These are phyloP conservation scores for Phytophthora hibernalis DNA, from an alignment of 352 stramenopile species.

Conservation along the genomic window DNA sequence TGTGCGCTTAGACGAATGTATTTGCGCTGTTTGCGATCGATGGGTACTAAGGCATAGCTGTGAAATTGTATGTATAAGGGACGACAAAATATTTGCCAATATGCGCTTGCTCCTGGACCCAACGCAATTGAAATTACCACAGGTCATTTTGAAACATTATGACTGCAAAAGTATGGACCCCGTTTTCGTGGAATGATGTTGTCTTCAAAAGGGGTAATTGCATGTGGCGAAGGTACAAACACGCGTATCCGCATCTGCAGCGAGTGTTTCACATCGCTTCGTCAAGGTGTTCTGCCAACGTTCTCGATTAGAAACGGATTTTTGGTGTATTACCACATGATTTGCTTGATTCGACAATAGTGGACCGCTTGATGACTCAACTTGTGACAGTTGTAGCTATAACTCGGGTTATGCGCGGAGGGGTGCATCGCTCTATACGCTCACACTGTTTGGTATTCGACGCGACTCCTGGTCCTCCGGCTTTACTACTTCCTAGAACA, in stretches of 20 bases:
- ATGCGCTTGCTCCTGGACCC: background rate
- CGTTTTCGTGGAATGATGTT: background rate
- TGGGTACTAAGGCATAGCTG: background rate
- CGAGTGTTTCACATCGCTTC: conserved; percentile 9
- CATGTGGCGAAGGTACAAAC: background rate
- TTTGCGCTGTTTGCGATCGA: conserved; percentile 7
- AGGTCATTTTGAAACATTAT: background rate
- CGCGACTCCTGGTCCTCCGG: conserved; percentile 6
- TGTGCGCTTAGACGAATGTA: conserved; percentile 5
- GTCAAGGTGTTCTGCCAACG: background rate
- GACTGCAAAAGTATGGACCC: conserved; percentile 1
- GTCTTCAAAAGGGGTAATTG: background rate
- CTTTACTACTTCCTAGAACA: too few species aligned
- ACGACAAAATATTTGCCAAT: too few species aligned
- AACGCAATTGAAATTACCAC: background rate
- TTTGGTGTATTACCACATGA: background rate
- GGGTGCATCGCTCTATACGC: background rate
- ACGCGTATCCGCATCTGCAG: background rate
- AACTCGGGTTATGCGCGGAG: conserved; percentile 6
- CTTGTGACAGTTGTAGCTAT: background rate
- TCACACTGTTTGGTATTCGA: conserved; percentile 19
- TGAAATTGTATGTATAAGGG: too few species aligned
- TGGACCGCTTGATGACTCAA: conserved; percentile 16
- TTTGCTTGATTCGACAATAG: background rate
- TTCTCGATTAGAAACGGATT: conserved; percentile 15